Evolutionary conservation across 73 alveolate species (phyloP).

Genomic region (Tetrahymena malaccensis): DNA sequence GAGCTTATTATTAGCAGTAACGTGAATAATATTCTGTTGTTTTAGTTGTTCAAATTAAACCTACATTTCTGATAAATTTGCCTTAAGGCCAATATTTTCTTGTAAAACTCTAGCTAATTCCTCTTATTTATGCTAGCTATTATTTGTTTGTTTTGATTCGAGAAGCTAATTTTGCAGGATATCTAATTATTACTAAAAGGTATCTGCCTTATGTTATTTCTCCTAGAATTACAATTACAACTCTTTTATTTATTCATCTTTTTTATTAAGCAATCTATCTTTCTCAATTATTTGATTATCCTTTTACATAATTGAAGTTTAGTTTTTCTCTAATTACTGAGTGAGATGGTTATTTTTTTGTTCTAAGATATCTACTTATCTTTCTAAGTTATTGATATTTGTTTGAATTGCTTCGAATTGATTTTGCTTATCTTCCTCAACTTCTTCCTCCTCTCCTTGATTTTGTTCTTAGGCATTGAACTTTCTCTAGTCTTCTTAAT

Average conservation of each 20-base stretch:
- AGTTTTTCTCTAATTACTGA: not conserved
- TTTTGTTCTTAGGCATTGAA: no score
- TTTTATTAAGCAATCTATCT: not conserved
- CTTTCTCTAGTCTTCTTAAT: not conserved
- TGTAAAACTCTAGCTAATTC: not conserved
- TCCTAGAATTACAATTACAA: not conserved
- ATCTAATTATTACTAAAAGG: not conserved
- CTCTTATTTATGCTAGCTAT: not conserved
- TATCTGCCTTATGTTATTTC: not conserved
- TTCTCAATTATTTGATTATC: not conserved
- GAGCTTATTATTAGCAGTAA: not conserved
- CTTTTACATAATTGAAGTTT: not conserved
- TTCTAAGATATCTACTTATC: not conserved
- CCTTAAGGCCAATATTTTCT: not conserved
- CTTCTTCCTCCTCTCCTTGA: not conserved
- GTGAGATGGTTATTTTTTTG: not conserved
- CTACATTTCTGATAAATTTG: not conserved
- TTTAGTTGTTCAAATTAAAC: not conserved
- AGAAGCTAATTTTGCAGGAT: not conserved
- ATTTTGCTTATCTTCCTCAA: not conserved
- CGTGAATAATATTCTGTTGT: not conserved
- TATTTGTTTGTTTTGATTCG: not conserved
- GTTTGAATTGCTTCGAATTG: not conserved
- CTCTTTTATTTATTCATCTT: not conserved
- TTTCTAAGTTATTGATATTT: not conserved